phyloP scores from a whole-genome alignment of 257 asterid species.

The Scutellaria barbata region DNA sequence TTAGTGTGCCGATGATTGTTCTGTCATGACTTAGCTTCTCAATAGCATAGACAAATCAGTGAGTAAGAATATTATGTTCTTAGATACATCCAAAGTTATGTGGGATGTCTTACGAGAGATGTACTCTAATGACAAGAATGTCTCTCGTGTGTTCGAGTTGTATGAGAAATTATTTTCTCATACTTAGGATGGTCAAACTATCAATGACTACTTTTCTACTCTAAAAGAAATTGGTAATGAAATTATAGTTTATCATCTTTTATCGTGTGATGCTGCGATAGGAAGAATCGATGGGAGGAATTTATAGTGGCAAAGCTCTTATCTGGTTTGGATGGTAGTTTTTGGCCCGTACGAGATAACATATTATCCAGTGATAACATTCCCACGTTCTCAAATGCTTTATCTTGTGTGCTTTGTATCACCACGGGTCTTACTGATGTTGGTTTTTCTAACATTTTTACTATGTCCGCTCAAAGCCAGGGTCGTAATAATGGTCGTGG shows the following conservation, averaged over 20 bases:
- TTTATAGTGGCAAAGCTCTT: background rate
- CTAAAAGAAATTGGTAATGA: background rate
- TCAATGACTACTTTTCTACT: constrained; percentile 3
- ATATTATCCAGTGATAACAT: background rate
- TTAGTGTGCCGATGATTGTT: background rate
- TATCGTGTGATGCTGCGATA: background rate
- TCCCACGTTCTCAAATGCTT: constrained; percentile 8
- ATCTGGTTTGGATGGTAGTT: background rate
- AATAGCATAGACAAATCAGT: background rate
- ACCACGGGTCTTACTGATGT: background rate
- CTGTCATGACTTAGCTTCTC: constrained; percentile 16
- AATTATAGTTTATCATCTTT: too few species aligned
- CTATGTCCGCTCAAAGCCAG: background rate
- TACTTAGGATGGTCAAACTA: background rate
- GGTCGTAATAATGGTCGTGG: background rate
- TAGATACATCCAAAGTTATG: background rate
- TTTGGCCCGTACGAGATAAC: background rate
- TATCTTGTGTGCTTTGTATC: background rate
- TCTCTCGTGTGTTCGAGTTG: constrained; percentile 15
- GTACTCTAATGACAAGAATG: too few species aligned
- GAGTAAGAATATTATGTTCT: background rate
- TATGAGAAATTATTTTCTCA: constrained; percentile 14
- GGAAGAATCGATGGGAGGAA: constrained; percentile 1
- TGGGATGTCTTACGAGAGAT: too few species aligned
- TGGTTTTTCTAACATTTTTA: background rate